phyloP scores from a whole-genome alignment of 805 yeast genomes.

The Yarrowia divulgata region DNA sequence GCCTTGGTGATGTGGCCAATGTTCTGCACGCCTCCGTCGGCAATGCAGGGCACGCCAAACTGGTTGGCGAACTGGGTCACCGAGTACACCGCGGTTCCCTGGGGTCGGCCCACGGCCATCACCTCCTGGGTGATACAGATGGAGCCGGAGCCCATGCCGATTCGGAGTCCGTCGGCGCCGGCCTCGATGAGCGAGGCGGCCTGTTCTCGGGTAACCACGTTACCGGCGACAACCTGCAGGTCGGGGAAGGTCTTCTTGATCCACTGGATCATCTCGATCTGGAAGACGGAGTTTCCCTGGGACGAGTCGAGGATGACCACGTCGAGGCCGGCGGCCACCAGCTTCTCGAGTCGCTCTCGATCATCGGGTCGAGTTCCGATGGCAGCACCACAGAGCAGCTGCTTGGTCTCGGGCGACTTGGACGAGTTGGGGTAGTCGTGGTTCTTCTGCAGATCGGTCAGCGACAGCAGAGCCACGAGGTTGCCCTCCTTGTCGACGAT shows the following conservation, averaged over 20 bases:
- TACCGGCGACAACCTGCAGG: constrained; percentile 93
- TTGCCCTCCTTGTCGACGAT: constrained; percentile 79
- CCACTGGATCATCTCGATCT: constrained; percentile 91
- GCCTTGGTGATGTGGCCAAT: constrained; percentile 99
- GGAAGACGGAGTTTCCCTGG: constrained; percentile 97
- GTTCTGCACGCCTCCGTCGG: constrained; percentile 99
- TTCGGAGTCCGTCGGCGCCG: constrained; percentile 97
- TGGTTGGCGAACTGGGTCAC: constrained; percentile 92
- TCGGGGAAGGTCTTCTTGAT: constrained; percentile 81
- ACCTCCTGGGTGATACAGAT: constrained; percentile 99
- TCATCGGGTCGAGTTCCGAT: constrained; percentile 94
- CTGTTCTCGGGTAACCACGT: constrained; percentile 98
- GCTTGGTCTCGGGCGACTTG: constrained; percentile 90
- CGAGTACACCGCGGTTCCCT: constrained; percentile 97
- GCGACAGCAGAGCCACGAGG: constrained; percentile 85
- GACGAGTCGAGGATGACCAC: constrained; percentile 95
- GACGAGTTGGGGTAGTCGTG: constrained; percentile 93
- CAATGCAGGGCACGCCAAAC: constrained; percentile 98
- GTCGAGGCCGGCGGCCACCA: constrained; percentile 96
- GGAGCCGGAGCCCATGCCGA: constrained; percentile 99
- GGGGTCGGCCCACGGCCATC: constrained; percentile 99
- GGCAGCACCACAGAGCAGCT: constrained; percentile 98
- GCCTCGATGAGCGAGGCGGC: constrained; percentile 94
- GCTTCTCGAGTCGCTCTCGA: constrained; percentile 78
- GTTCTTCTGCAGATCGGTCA: constrained; percentile 97